Evolutionary conservation across 805 yeast species (phyloP), one percentile per base, ranked within the genome.

Genomic region (Starmerella gropengiesseri): DNA sequence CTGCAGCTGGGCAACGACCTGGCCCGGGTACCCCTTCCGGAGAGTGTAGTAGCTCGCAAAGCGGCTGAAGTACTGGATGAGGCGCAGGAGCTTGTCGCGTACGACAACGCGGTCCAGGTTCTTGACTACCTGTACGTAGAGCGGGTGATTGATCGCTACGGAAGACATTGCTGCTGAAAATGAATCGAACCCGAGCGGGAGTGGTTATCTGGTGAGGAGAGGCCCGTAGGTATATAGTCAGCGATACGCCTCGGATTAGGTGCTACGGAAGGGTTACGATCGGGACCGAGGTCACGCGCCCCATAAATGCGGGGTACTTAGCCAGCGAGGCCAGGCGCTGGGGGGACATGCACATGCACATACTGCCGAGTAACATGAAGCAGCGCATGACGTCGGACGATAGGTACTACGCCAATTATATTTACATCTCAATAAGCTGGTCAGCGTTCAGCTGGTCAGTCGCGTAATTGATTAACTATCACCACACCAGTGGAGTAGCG

Each of bases 51-150:
- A 80, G 14, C 81, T 66, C 34, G 84, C 62, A 60, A 87, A 81
- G 47, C 94, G 69, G 11, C 84, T 73, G 51, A 82, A 69, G 65
- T 87, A 87, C 52, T 89, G 94, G 37, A 83, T 71, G 42, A 81
- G 64, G 53, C 95, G 77, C 56, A 82, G 69, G 12, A 78, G 61
- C 66, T 86, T 86, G 59, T 86, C 95, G 53, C 94, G 71, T 45
- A 89, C 89, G 31, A 78, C 74, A 13, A 57, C 53, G 35, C 48
- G 50, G 46, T 55, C 58, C 16, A 55, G 47, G 30, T 48, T 45
- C 13, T 31, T 20, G 14, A 44, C 43, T 4, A 53, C 46, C 30
- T 47, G 37, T 26, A 43, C 41, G 34, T 54, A 54, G 22, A 46
- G 42, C 7, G 57, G 57, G 43, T 54, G 56, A 34, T 48, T 47